These are phyloP conservation scores for Oryza meyeriana DNA, from an alignment of 176 grass and related monocot genomes.

Conservation along the genomic window DNA sequence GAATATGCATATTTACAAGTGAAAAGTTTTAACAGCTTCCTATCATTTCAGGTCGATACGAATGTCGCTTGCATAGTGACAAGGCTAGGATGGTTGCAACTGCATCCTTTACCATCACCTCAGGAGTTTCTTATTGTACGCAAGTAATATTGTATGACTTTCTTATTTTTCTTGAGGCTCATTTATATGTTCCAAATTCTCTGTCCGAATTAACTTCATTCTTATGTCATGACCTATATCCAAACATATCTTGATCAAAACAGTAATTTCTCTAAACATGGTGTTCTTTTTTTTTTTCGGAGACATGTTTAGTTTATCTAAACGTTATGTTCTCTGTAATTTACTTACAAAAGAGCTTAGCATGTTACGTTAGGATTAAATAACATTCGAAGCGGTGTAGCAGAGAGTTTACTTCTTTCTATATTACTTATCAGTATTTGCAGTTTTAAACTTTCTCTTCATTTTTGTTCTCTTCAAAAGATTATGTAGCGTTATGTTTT, in stretches of 20 bases:
- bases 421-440: background rate
- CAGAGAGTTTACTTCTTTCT: background rate
- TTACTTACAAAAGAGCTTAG: too few species aligned
- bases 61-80: slow-evolving; percentile 53
- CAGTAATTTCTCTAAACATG: background rate
- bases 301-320: too few species aligned
- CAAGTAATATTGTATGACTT: slow-evolving; percentile 4
- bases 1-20: background rate
- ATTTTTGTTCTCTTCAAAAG: background rate
- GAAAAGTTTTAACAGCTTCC: background rate
- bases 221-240: background rate
- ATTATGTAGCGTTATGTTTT: background rate
- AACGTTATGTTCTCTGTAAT: too few species aligned
- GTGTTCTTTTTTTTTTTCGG: too few species aligned
- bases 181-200: background rate
- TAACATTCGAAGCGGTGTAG: too few species aligned
- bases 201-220: slow-evolving; percentile 8
- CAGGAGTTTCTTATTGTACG: slow-evolving; percentile 38
- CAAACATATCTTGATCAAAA: background rate
- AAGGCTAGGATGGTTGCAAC: slow-evolving; percentile 51
- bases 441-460: background rate
- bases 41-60: slow-evolving; percentile 41
- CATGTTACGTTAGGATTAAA: background rate
- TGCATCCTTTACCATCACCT: slow-evolving; percentile 21
- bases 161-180: background rate